phyloP scores from a whole-genome alignment of 495 filamentous ascomycete genomes.

The Staphylotrichum tortipilum region DNA sequence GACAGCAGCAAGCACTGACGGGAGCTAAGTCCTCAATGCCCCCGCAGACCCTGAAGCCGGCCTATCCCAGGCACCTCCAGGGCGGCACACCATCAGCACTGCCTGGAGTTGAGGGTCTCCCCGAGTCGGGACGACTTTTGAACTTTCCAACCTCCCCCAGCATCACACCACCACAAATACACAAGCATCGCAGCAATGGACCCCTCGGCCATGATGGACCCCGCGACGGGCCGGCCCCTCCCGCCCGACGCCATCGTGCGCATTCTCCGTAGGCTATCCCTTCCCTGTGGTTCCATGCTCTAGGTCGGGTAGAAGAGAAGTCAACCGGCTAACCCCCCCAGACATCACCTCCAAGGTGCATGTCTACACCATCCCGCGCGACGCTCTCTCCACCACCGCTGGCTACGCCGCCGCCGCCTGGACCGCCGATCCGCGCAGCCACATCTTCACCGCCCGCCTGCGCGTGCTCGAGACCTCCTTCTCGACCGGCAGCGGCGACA shows the following conservation, averaged over 20 bases:
- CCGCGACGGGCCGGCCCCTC: conserved; percentile 47
- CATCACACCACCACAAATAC: not conserved
- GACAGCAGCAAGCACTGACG: not conserved
- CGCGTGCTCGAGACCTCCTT: conserved; percentile 70
- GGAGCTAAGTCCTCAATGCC: too few relatives aligned
- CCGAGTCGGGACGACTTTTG: too few relatives aligned
- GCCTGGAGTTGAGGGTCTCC: too few relatives aligned
- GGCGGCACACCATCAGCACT: too few relatives aligned
- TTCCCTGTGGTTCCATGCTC: not conserved
- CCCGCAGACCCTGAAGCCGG: not conserved
- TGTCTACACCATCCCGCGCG: conserved; percentile 70
- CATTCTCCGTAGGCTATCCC: conserved; percentile 44
- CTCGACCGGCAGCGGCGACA: conserved; percentile 6
- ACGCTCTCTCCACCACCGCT: conserved; percentile 48
- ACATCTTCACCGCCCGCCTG: conserved; percentile 75
- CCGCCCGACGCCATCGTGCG: conserved; percentile 66
- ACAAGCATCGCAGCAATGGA: conserved; percentile 22
- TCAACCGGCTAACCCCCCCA: not conserved
- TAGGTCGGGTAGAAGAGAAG: not conserved
- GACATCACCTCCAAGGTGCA: conserved; percentile 58
- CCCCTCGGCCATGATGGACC: conserved; percentile 38
- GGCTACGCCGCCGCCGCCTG: conserved; percentile 67
- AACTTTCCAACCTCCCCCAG: not conserved
- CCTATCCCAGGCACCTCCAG: not conserved
- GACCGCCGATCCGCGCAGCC: conserved; percentile 59